A percentile compares a stretch with the other conserved stretches of the same genome.
Evolutionary conservation across 345 rosid species (phyloP).

Genomic region (Melastoma malabathricum): DNA sequence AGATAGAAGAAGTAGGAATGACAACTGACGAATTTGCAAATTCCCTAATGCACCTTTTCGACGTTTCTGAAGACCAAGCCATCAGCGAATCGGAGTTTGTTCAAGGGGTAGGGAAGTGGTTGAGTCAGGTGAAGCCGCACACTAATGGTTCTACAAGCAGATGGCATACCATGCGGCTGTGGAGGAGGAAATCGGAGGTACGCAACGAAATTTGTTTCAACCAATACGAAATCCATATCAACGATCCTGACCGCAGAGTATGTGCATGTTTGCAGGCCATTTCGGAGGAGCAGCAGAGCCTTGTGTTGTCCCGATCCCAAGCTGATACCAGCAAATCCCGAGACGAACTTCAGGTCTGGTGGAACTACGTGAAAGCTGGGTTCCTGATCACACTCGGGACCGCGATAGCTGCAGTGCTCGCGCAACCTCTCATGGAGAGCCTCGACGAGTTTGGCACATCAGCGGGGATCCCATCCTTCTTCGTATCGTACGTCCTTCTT

Average conservation of each 20-base stretch:
- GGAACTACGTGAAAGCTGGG: slow-evolving; percentile 22
- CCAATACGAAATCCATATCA: too few species aligned
- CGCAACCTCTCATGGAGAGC: slow-evolving; percentile 17
- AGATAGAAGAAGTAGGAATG: slow-evolving; percentile 19
- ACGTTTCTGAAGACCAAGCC: slow-evolving; percentile 11
- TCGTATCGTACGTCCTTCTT: slow-evolving; percentile 24
- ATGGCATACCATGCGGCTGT: too few species aligned
- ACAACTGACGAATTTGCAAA: slow-evolving; percentile 9
- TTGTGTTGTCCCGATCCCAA: slow-evolving; percentile 7
- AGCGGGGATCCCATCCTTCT: slow-evolving; percentile 20
- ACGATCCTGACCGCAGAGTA: too few species aligned
- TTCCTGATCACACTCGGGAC: slow-evolving; percentile 23
- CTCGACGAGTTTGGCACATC: slow-evolving; percentile 17
- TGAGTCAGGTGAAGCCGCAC: slow-evolving; percentile 8
- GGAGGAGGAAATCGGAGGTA: slow-evolving; percentile 11
- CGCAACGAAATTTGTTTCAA: too few species aligned
- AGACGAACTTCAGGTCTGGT: slow-evolving; percentile 8
- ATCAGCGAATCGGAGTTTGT: slow-evolving; percentile 24
- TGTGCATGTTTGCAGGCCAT: not conserved
- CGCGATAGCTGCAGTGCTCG: slow-evolving; percentile 13
- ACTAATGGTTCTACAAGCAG: not conserved
- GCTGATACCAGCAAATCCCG: not conserved
- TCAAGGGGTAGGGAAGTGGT: slow-evolving; percentile 21
- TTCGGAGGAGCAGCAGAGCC: slow-evolving; percentile 14
- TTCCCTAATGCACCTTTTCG: slow-evolving; percentile 23